Base-by-base conservation (phyloP, 1,284 basidiomycete genomes). In the Cutaneotrichosporon spelunceum region DNA sequence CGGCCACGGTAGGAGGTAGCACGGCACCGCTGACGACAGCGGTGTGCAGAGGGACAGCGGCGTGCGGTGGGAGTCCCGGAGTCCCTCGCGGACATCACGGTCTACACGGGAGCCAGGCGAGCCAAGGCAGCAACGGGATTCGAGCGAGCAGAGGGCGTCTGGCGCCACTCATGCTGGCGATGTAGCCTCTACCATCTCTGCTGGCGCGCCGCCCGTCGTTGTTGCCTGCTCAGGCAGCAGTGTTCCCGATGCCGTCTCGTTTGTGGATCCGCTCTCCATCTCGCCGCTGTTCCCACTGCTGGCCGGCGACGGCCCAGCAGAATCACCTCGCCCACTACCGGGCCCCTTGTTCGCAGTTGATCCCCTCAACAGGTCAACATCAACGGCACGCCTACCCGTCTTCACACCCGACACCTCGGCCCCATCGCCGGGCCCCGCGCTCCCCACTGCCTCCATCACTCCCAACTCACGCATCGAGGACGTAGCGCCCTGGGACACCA, bases 401-500 rank as follows among this genome's bases (percentile, higher is more conserved):
- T n/a, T n/a, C n/a, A n/a, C n/a, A n/a, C n/a, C n/a, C n/a, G n/a
- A n/a, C n/a, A n/a, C n/a, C n/a, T n/a, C n/a, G n/a, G n/a, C n/a
- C n/a, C n/a, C n/a, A n/a, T n/a, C 8, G 9, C 2, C 30, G 13
- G 4, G n/a, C 19, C 29, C n/a, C 47, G 24, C 29, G 30, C 21
- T 36, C 16, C 30, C 56, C 8, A 7, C 30, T 3, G 45, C 5
- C 0, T 13, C n/a, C 13, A 26, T 58, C 48, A 30, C 57, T 13
- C 14, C 23, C 36, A 24, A 47, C 5, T 34, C 57, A 26, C 57
- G 44, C 26, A 42, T 70, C 45, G 70, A 71, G 47, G 48, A 55
- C 19, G 60, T 71, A 7, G 62, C 64, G 9, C 60, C 68, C 0
- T 72, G 68, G 68, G 47, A 55, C 11, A 64, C 68, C 56, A 62